Conservation (phyloP, 257 asterid species). For the Galeopsis tetrahit region DNA sequence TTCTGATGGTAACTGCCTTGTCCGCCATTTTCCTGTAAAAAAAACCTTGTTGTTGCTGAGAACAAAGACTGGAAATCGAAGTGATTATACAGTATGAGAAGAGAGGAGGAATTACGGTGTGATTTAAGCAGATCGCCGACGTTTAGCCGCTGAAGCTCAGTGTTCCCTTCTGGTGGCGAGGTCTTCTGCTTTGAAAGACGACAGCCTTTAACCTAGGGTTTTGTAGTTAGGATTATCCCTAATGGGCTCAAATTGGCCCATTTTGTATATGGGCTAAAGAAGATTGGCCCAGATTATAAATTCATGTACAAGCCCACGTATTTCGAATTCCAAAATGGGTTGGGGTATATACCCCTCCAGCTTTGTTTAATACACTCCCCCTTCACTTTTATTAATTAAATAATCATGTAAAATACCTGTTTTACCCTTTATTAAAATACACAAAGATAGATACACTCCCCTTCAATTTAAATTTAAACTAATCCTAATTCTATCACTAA, state of each 20-base stretch:
- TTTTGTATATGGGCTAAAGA: not conserved
- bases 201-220: slow-evolving; percentile 39
- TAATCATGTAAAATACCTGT: too few relatives aligned
- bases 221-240: not conserved
- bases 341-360: too few relatives aligned
- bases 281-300: not conserved
- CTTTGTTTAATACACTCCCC: too few relatives aligned
- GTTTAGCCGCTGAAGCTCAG: slow-evolving; percentile 30
- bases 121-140: slow-evolving; percentile 37
- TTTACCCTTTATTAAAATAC: too few relatives aligned
- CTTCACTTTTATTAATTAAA: too few relatives aligned
- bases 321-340: too few relatives aligned
- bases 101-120: slow-evolving; percentile 31
- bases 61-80: not conserved
- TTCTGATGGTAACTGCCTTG: slow-evolving; percentile 86
- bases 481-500: too few relatives aligned
- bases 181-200: slow-evolving; percentile 25
- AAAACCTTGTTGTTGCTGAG: not conserved
- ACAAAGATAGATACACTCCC: too few relatives aligned
- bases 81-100: not conserved
- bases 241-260: slow-evolving; percentile 28
- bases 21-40: slow-evolving; percentile 74
- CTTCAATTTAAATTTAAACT: too few relatives aligned
- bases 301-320: too few relatives aligned
- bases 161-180: slow-evolving; percentile 29